Percentiles rank a stretch among this genome's conserved stretches.
Evolutionary conservation across 495 filamentous ascomycete genomes (phyloP).

Genomic region (Aspergillus nanangensis): DNA sequence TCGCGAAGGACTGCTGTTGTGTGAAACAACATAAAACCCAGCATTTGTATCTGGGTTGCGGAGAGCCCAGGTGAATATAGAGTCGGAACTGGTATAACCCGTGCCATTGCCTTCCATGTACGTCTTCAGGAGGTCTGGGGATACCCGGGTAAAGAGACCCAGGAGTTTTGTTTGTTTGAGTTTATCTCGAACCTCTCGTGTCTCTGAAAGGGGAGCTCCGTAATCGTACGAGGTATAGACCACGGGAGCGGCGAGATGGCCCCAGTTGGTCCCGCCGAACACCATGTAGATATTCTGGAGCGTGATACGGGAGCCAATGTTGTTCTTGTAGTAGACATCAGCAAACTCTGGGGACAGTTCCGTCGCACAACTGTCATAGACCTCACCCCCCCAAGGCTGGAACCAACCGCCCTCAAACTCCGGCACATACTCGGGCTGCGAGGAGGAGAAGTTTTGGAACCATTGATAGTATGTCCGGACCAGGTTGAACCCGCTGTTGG

Average conservation of each 20-base stretch:
- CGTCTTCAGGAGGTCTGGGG: constrained; percentile 47
- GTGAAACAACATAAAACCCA: constrained; percentile 59
- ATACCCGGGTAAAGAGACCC: constrained; percentile 52
- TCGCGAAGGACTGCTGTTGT: constrained; percentile 49
- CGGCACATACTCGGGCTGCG: constrained; percentile 46
- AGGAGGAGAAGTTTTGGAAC: constrained; percentile 51
- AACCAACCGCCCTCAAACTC: constrained; percentile 55
- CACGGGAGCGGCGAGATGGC: constrained; percentile 41
- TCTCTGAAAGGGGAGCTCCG: constrained; percentile 38
- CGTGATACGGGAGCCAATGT: constrained; percentile 46
- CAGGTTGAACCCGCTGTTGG: constrained; percentile 42
- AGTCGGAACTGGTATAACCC: constrained; percentile 38
- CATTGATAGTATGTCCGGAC: constrained; percentile 51
- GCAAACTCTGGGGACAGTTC: constrained; percentile 47
- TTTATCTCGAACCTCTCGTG: constrained; percentile 38
- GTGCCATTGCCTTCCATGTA: constrained; percentile 56
- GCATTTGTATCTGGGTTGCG: constrained; percentile 51
- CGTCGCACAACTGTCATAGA: constrained; percentile 40
- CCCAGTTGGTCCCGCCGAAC: constrained; percentile 57
- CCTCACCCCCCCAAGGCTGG: constrained; percentile 45
- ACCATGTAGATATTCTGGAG: constrained; percentile 52
- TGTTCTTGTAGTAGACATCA: constrained; percentile 55
- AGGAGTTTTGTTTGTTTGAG: constrained; percentile 52
- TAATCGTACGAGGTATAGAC: constrained; percentile 48
- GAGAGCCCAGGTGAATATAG: constrained; percentile 48